These are phyloP conservation scores for Rheum nobile DNA, from an alignment of 148 eudicot genomes.

Conservation along the genomic window DNA sequence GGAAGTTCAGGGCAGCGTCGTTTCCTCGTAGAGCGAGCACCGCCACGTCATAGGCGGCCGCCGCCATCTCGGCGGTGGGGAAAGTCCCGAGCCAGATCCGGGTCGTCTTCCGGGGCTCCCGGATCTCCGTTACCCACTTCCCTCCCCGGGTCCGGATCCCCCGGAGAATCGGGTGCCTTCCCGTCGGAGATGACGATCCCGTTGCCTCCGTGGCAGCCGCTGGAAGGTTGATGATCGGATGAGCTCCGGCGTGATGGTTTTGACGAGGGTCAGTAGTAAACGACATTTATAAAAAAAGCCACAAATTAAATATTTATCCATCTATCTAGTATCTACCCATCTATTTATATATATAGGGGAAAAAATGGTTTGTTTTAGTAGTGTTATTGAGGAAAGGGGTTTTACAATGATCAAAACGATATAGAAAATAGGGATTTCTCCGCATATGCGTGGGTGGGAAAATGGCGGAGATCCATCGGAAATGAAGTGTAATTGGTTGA, in stretches of 20 bases:
- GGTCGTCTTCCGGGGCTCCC: constrained; percentile 43
- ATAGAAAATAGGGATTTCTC: too few species aligned
- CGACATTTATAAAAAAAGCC: too few species aligned
- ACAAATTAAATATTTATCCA: too few species aligned
- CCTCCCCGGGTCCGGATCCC: constrained; percentile 4
- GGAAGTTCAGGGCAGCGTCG: constrained; percentile 34
- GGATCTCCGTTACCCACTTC: constrained; percentile 58
- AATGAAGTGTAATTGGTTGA: background rate
- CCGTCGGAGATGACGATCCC: background rate
- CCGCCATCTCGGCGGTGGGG: constrained; percentile 42
- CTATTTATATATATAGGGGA: too few species aligned
- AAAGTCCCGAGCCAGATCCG: constrained; percentile 65
- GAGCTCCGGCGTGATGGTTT: too few species aligned
- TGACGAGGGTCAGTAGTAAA: too few species aligned
- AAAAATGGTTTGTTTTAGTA: too few species aligned
- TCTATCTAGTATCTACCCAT: too few species aligned
- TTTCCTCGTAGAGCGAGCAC: constrained; percentile 38
- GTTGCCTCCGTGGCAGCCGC: too few species aligned
- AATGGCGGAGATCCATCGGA: background rate
- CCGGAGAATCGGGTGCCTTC: background rate
- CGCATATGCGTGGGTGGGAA: too few species aligned
- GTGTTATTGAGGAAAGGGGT: background rate
- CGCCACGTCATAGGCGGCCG: constrained; percentile 66
- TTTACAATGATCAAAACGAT: too few species aligned
- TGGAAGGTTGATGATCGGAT: too few species aligned